Conservation (phyloP, 441 rosid species). For the Eruca vesicaria region DNA sequence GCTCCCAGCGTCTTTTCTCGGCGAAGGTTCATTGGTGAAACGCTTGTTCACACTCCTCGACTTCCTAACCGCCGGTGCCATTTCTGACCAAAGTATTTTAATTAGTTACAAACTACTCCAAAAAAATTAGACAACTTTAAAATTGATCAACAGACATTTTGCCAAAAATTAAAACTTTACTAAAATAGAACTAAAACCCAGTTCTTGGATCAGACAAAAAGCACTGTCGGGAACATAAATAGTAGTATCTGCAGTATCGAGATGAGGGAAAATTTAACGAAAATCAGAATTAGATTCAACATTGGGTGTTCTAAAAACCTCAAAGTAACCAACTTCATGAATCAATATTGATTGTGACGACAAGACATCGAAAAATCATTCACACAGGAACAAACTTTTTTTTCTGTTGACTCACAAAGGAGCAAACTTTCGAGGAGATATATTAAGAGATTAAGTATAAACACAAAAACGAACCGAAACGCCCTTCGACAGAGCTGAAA, state of each 20-base stretch:
- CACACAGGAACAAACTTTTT: no score
- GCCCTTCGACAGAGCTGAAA: background rate
- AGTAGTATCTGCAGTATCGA: conserved; percentile 15
- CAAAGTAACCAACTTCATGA: background rate
- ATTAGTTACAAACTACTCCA: background rate
- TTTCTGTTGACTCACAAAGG: no score
- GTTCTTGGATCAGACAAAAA: conserved; percentile 27
- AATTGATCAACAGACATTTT: background rate
- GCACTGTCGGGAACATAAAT: conserved; percentile 1
- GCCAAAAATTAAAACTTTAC: background rate
- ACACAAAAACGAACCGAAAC: background rate
- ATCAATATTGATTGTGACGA: no score
- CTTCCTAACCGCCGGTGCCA: conserved; percentile 81
- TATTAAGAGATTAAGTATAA: background rate
- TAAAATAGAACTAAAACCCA: background rate
- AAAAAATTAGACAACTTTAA: no score
- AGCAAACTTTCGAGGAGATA: background rate
- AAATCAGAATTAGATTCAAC: background rate
- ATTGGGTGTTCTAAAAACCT: background rate
- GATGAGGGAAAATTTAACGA: background rate
- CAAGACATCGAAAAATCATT: background rate
- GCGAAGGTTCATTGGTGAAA: conserved; percentile 58
- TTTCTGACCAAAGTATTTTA: conserved; percentile 36
- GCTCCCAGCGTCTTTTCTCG: conserved; percentile 52
- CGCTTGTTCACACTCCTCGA: conserved; percentile 72